These are phyloP conservation scores for Asterionellopsis glacialis DNA, from an alignment of 108 stramenopile species.

Conservation along the genomic window DNA sequence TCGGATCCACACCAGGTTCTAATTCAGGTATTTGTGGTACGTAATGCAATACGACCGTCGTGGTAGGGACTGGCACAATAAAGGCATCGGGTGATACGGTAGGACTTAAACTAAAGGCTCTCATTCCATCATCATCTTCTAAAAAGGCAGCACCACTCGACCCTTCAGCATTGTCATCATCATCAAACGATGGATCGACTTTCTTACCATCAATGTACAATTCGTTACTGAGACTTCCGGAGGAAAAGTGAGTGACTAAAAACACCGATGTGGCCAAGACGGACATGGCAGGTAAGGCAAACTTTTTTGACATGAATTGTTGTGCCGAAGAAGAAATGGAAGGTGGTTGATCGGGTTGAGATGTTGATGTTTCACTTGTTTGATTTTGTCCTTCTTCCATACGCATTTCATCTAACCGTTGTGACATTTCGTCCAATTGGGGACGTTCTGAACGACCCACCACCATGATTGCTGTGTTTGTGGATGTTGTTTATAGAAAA, in stretches of 20 bases:
- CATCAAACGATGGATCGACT: too few relatives aligned
- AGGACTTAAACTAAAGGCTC: not conserved
- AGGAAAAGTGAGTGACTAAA: not conserved
- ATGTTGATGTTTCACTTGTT: too few relatives aligned
- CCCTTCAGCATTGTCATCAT: not conserved
- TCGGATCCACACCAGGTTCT: not conserved
- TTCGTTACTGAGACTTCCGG: not conserved
- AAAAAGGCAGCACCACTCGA: not conserved
- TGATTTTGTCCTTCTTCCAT: too few relatives aligned
- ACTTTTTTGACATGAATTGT: not conserved
- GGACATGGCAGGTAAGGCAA: not conserved
- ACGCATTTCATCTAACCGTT: too few relatives aligned
- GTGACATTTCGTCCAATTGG: too few relatives aligned
- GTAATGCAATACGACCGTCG: not conserved
- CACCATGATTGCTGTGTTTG: too few relatives aligned
- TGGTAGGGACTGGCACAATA: not conserved
- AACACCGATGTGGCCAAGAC: not conserved
- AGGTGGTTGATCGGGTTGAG: too few relatives aligned
- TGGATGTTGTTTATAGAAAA: too few relatives aligned
- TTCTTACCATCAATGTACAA: too few relatives aligned
- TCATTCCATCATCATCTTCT: not conserved
- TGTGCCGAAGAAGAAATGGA: not conserved
- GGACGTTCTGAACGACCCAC: too few relatives aligned
- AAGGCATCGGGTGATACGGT: not conserved
- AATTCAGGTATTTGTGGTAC: not conserved